These are phyloP conservation scores for Gentiana dahurica DNA, from an alignment of 257 asterid species.

Conservation along the genomic window DNA sequence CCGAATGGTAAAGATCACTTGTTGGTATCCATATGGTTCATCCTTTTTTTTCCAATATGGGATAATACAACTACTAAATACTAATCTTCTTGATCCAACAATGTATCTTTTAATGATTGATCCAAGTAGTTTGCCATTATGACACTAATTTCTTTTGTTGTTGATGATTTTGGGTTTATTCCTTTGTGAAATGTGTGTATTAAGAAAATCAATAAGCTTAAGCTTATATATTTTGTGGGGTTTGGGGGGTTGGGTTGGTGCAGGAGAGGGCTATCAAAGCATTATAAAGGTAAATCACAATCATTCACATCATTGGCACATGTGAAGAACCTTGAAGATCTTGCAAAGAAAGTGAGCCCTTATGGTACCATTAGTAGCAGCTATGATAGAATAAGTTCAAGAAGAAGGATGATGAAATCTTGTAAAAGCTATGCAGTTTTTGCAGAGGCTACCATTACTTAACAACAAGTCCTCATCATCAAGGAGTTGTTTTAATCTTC, in stretches of 20 bases:
- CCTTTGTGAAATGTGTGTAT: too few relatives aligned
- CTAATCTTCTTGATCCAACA: too few relatives aligned
- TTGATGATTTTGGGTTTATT: too few relatives aligned
- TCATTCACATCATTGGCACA: slow-evolving; percentile 36
- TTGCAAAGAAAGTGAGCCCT: slow-evolving; percentile 37
- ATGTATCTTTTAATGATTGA: too few relatives aligned
- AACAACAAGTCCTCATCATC: slow-evolving; percentile 29
- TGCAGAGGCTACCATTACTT: slow-evolving; percentile 40
- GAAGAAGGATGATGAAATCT: slow-evolving; percentile 23
- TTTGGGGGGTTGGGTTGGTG: neutral
- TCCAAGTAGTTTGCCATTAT: too few relatives aligned
- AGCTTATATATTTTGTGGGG: too few relatives aligned
- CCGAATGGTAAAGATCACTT: too few relatives aligned
- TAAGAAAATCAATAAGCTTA: too few relatives aligned
- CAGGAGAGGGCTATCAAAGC: slow-evolving; percentile 62
- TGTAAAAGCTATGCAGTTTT: slow-evolving; percentile 41
- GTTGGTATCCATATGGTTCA: too few relatives aligned
- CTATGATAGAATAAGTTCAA: slow-evolving; percentile 5
- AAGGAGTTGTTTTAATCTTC: slow-evolving; percentile 15
- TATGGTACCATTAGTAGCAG: slow-evolving; percentile 2
- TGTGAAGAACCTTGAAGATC: slow-evolving; percentile 44
- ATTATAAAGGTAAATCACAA: slow-evolving; percentile 46
- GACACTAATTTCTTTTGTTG: too few relatives aligned
- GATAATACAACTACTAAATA: too few relatives aligned
- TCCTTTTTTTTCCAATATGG: too few relatives aligned